Base-by-base conservation (phyloP, 441 rosid genomes). In the Populus trichocarpa region DNA sequence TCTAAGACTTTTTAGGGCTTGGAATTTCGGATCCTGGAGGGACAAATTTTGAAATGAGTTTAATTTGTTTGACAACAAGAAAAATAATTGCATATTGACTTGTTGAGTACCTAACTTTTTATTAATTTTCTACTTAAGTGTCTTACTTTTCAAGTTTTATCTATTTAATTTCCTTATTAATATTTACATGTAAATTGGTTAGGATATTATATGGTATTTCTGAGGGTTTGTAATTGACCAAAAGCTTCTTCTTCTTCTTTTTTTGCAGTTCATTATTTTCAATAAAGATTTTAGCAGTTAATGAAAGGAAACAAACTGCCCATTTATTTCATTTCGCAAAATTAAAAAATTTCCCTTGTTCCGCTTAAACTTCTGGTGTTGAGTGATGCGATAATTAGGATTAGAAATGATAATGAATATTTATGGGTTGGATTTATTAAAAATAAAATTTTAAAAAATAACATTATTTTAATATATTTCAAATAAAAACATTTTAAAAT, bases 1-100 rank as follows among this genome's bases (percentile, higher is more conserved):
- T 59, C 4, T 14, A 9, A 57, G 5, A 59, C 81, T 82, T 88
- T 71, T 38, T 3, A 10, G 40, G 38, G 42, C 42, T 38, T 8
- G 3, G 42, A 10, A 10, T 38, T 38, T 38, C 20, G 2, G 57
- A 14, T 4, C 6, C 20, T 46, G 57, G 6, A 46, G 20, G 57
- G 20, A 1, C 57, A 13, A 46, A 46, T 12, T 46, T 46, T 46
- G 57, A 46, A 46, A 13, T 14, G 57, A 46, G 57, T 13, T 46
- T 46, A 13, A 14, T 46, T 46, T 46, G 6, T 14, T 46, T 46
- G 57, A 14, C 57, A 14, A 14, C 36, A 46, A 46, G 5, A 46
- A 46, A 11, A 40, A 40, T 11, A 40, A 40, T 40, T 40, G 16
- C 5, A 3, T 40, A 46, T 42, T 46, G 20, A 40, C 18, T 14